Conservation (phyloP, 108 stramenopile genomes). For the Stephanodiscus minutulus region DNA sequence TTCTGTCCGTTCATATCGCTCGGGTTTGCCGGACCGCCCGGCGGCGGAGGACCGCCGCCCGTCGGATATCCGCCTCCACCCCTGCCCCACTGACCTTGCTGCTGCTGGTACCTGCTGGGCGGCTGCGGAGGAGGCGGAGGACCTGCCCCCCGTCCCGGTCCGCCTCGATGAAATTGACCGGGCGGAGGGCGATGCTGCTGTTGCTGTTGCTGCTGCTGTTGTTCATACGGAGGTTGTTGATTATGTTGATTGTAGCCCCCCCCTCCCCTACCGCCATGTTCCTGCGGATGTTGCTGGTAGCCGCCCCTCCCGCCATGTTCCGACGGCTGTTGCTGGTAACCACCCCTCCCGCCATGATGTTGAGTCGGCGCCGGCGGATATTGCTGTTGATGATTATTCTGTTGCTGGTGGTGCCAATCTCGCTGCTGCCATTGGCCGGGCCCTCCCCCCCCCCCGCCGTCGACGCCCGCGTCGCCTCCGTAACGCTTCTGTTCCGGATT, state of each 20-base stretch:
- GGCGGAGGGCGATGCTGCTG: slow-evolving; percentile 18
- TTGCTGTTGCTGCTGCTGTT: slow-evolving; percentile 19
- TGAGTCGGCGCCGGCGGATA: not conserved
- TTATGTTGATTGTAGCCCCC: slow-evolving; percentile 1
- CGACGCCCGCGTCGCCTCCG: not conserved
- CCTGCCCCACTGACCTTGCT: slow-evolving; percentile 8
- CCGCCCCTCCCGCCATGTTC: slow-evolving; percentile 13
- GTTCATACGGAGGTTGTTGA: slow-evolving; percentile 1
- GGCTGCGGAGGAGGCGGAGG: slow-evolving; percentile 24
- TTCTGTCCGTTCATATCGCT: slow-evolving; percentile 2
- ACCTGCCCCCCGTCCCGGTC: slow-evolving; percentile 21
- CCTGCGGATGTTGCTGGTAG: slow-evolving; percentile 32
- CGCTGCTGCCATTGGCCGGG: slow-evolving; percentile 3
- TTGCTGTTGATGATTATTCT: slow-evolving; percentile 6
- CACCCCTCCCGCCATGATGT: slow-evolving; percentile 19
- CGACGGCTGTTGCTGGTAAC: slow-evolving; percentile 26
- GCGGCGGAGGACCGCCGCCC: slow-evolving; percentile 1
- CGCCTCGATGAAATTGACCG: slow-evolving; percentile 17
- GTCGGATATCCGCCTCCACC: slow-evolving; percentile 17
- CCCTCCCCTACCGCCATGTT: not conserved
- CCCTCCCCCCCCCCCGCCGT: not conserved
- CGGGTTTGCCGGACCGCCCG: not conserved
- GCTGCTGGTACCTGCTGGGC: slow-evolving; percentile 4
- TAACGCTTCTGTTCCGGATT: slow-evolving; percentile 9
- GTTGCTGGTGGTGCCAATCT: slow-evolving; percentile 6